Base-by-base conservation (phyloP, 805 yeast species). In the Candida succiphila region DNA sequence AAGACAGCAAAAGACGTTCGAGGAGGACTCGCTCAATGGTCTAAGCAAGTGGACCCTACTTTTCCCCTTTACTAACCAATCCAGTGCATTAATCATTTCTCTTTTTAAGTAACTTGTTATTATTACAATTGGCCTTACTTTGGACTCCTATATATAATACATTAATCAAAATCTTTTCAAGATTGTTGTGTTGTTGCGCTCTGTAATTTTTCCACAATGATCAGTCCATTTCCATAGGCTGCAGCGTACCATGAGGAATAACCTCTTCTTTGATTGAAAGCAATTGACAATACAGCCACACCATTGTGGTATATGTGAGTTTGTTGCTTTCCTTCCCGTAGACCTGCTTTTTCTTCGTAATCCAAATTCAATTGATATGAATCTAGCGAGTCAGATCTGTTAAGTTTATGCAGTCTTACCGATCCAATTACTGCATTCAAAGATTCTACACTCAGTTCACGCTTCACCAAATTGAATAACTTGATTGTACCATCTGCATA, bases 11-110 rank as follows among this genome's bases (percentile, higher is more conserved):
- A 57, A 33, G 95, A 89, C 51, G 63, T 89, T 5, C 61, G 52
- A 9, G 97, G 97, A 2, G 98, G 98, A 0, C 58, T 87, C 17
- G 60, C 65, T 34, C 67, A 61, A 41, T 87, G 94, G 83, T 68
- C 81, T 34, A 65, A 57, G 13, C 60, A 62, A 1, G 60, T 84
- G 3, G 89, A 87, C 44, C 56, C 64, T 0, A 41, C 44, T 0
- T 63, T 85, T 31, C 94, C 94, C 9, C 63, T 63, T 27, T 85
- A 84, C 45, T 84, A 55, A 30, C 10, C n/a, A 14, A 9, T 19
- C 5, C n/a, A n/a, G n/a, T n/a, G n/a, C n/a, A n/a, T n/a, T n/a
- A n/a, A n/a, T 21, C 24, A 21, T 12, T 21, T 21, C 7, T 21
- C 7, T 21, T 8, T 12, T 21, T 21, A 8, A 21, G 24, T 21